Conservation (phyloP, 768 basidiomycete genomes). For the Leucosporidium scottii region DNA sequence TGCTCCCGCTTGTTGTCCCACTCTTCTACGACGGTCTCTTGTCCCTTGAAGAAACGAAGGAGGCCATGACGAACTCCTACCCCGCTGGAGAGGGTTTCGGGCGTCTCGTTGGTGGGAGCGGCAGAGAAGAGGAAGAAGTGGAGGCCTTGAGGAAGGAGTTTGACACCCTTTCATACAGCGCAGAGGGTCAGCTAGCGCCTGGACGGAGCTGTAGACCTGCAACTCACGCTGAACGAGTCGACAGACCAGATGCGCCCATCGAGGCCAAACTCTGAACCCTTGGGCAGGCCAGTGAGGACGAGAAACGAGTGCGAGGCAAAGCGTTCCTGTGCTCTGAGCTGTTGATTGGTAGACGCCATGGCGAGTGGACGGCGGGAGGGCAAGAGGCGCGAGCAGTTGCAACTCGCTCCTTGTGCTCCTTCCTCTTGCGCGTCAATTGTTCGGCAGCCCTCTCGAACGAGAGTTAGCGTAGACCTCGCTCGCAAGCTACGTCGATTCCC, state of each 20-base stretch:
- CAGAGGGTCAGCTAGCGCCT: background rate
- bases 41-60: constrained; percentile 30
- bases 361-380: too few species aligned
- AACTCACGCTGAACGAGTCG: constrained; percentile 17
- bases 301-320: constrained; percentile 27
- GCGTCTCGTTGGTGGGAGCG: constrained; percentile 23
- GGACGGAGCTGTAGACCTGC: background rate
- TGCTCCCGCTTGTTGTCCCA: constrained; percentile 39
- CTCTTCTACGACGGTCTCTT: constrained; percentile 34
- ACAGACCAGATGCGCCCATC: constrained; percentile 39
- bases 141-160: constrained; percentile 44
- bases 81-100: background rate
- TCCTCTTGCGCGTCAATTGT: too few species aligned
- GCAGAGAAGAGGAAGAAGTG: constrained; percentile 43
- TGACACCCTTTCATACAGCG: constrained; percentile 39
- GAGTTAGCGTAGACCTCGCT: too few species aligned
- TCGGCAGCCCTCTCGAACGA: too few species aligned
- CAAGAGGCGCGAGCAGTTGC: too few species aligned
- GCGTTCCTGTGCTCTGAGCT: too few species aligned
- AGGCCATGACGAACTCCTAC: constrained; percentile 39
- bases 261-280: constrained; percentile 43
- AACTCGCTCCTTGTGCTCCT: too few species aligned
- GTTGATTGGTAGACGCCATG: too few species aligned
- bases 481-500: too few species aligned
- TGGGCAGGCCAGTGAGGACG: constrained; percentile 39